Conservation (phyloP, 768 basidiomycete genomes). For the Chiua virens region DNA sequence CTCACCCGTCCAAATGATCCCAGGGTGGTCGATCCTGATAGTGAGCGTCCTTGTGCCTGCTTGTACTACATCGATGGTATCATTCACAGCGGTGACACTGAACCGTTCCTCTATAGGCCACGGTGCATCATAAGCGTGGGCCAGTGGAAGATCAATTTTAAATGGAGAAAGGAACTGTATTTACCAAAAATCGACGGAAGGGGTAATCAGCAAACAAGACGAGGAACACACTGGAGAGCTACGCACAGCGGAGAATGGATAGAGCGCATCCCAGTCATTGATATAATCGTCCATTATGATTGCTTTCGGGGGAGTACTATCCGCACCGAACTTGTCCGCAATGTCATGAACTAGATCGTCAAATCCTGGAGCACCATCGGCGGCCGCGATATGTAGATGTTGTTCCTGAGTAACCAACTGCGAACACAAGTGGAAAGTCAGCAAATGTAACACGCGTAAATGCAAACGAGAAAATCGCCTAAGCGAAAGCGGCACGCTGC, state of each 20-base stretch:
- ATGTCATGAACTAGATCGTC: conserved; percentile 60
- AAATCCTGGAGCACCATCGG: conserved; percentile 83
- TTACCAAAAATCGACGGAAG: not conserved
- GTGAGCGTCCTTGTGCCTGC: conserved; percentile 71
- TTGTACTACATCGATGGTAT: conserved; percentile 48
- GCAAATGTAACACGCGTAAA: not conserved
- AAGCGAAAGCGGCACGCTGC: no score
- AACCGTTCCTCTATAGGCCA: conserved; percentile 46
- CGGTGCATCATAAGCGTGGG: conserved; percentile 49
- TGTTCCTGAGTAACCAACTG: conserved; percentile 73
- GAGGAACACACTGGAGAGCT: not conserved
- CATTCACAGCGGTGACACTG: conserved; percentile 56
- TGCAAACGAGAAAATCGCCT: no score
- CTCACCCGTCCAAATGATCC: conserved; percentile 83
- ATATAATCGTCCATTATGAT: conserved; percentile 75
- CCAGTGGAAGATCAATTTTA: conserved; percentile 64
- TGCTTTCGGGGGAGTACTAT: conserved; percentile 38
- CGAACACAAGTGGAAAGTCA: not conserved
- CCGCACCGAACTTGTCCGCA: conserved; percentile 55
- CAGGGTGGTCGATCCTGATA: conserved; percentile 72
- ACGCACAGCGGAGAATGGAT: conserved; percentile 74
- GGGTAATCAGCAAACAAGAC: not conserved
- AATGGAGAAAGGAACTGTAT: conserved; percentile 82
- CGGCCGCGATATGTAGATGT: conserved; percentile 76
- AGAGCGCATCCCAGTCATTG: conserved; percentile 85